Evolutionary conservation across 768 basidiomycete genomes (phyloP), one percentile per base, ranked within the genome.

Genomic region (Erythrobasidium yunnanense): DNA sequence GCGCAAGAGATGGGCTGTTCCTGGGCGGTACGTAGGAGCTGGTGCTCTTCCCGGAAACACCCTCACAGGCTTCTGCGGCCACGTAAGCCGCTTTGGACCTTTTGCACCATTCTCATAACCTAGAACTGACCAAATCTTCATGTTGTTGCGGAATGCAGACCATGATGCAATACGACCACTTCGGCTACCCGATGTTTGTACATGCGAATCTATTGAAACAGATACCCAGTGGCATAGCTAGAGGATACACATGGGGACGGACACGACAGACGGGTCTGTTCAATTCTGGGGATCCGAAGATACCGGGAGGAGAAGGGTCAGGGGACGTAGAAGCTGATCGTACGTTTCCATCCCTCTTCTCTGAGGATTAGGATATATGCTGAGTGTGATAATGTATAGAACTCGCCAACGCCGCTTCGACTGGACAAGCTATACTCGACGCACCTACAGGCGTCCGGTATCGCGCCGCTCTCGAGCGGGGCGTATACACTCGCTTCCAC

Each of bases 1-100:
- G 0, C 68, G 78, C 2, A 80, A 80, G 57, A 74, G 79, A 18
- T 80, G 79, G 79, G 78, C 75, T 2, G 75, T 78, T 2, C 79
- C 79, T 0, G 78, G 79, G 1, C 75, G 77, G 4, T 77, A 76
- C 68, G 75, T 80, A 34, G 76, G 76, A 2, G 73, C 77, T 0
- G 79, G 74, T 0, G 77, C 71, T 3, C 67, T 79, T n/a, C 77
- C 78, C 52, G 18, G 72, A 65, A 29, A 74, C 71, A 34, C 75
- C 56, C 18, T 70, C 66, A 46, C 65, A 13, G 54, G 66, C 7
- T 71, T 69, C 29, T 68, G 67, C 13, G 70, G 27, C 13, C 68
- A 35, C 22, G 60, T 63, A 8, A 29, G 60, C 52, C 6, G 20
- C 8, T 27, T 25, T 17, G 49, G 20, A 8, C 6, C 54, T 23